phyloP scores from a whole-genome alignment of 2,329 filamentous ascomycete species.

The Cercospora zeina region DNA sequence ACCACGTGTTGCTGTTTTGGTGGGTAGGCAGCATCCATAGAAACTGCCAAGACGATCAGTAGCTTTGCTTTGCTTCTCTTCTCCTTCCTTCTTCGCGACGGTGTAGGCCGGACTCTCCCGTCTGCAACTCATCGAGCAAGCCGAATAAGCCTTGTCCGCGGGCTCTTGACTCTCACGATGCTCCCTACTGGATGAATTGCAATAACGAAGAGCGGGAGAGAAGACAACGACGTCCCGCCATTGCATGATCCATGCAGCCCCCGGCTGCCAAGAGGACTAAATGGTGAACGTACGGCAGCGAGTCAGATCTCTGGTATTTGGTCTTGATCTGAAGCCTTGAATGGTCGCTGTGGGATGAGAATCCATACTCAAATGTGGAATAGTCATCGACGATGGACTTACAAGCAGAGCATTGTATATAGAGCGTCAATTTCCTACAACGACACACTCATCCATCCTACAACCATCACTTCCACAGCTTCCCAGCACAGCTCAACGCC shows the following conservation, averaged over 20 bases:
- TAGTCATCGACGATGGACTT: background rate
- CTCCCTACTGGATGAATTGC: background rate
- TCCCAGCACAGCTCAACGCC: background rate
- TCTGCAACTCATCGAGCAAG: background rate
- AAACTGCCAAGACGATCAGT: background rate
- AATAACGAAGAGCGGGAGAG: background rate
- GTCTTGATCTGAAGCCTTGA: background rate
- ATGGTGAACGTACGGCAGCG: background rate
- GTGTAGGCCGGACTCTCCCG: background rate
- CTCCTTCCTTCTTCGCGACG: background rate
- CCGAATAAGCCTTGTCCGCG: background rate
- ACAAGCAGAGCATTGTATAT: background rate
- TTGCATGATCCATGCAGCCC: background rate
- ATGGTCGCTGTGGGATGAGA: background rate
- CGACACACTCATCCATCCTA: background rate
- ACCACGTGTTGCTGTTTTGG: conserved; percentile 4
- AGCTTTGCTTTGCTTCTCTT: background rate
- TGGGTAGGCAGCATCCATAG: background rate
- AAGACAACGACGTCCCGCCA: background rate
- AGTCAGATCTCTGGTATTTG: background rate
- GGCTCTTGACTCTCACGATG: background rate
- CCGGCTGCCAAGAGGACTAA: background rate
- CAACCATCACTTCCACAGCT: background rate
- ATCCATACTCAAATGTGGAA: background rate
- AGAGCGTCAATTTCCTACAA: background rate